Evolutionary conservation across 805 yeast genomes (phyloP).

Genomic region (Lachancea dasiensis): DNA sequence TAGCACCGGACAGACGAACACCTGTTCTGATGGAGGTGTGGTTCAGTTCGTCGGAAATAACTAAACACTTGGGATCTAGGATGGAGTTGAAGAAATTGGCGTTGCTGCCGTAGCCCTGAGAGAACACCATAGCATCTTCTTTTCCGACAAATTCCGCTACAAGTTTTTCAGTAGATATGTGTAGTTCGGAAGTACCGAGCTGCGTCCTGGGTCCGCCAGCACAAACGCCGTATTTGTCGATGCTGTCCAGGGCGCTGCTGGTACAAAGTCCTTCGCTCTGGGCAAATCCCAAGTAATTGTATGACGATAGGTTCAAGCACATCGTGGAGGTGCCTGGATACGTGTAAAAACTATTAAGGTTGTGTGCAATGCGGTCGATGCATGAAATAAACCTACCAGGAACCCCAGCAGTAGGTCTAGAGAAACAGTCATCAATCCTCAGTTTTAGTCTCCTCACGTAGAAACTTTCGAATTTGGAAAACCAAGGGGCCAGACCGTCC

Average conservation of each 20-base stretch:
- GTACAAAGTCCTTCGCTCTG: constrained; percentile 92
- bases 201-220: constrained; percentile 70
- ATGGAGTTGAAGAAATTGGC: constrained; percentile 79
- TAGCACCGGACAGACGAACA: constrained; percentile 85
- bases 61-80: constrained; percentile 81
- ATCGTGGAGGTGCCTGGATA: constrained; percentile 72
- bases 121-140: constrained; percentile 77
- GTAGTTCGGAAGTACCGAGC: constrained; percentile 74
- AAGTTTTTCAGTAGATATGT: constrained; percentile 62
- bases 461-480: constrained; percentile 87
- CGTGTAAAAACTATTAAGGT: constrained; percentile 56
- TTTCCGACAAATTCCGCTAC: constrained; percentile 86
- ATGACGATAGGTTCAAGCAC: constrained; percentile 81
- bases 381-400: constrained; percentile 90
- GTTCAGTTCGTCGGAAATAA: constrained; percentile 89
- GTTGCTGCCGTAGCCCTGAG: constrained; percentile 96
- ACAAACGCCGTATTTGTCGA: constrained; percentile 69
- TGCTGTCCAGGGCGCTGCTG: constrained; percentile 57
- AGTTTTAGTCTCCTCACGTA: constrained; percentile 87
- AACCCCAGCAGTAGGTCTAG: constrained; percentile 94
- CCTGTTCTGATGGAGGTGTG: constrained; percentile 97
- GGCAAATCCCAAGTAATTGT: constrained; percentile 95
- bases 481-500: constrained; percentile 95
- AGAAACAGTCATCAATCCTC: constrained; percentile 90
- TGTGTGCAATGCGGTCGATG: constrained; percentile 67